A percentile compares a stretch with the other conserved stretches of the same genome.
Evolutionary conservation across 805 yeast species (phyloP).

Genomic region (Groenewaldozyma salmanticensis): DNA sequence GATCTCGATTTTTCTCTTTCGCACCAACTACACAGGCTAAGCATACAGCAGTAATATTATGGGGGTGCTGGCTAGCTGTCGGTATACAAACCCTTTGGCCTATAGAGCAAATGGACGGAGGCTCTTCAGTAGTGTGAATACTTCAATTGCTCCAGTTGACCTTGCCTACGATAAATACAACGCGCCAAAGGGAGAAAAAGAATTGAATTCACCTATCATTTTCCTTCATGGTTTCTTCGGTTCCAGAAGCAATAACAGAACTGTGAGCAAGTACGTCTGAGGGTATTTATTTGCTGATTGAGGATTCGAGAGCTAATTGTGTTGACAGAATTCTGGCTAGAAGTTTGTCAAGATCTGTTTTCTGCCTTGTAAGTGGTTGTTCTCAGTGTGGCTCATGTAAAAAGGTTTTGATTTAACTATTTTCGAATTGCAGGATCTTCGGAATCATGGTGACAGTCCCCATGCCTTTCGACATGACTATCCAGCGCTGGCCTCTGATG

Average conservation of each 20-base stretch:
- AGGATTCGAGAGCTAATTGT: slow-evolving; percentile 34
- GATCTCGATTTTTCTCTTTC: no score
- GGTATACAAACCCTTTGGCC: no score
- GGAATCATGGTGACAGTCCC: slow-evolving; percentile 94
- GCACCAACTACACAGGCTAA: no score
- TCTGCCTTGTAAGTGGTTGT: slow-evolving; percentile 1
- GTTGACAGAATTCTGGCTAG: slow-evolving; percentile 28
- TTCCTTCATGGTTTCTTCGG: slow-evolving; percentile 90
- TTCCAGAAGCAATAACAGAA: slow-evolving; percentile 64
- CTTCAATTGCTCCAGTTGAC: no score
- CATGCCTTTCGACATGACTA: slow-evolving; percentile 64
- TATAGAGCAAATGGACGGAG: no score
- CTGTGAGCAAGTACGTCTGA: no score
- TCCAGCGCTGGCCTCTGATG: slow-evolving; percentile 75
- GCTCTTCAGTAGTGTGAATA: no score
- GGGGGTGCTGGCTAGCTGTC: no score
- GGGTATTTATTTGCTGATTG: no score
- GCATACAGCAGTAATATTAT: no score
- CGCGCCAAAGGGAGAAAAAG: background rate
- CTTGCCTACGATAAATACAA: slow-evolving; percentile 3
- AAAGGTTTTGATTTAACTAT: background rate
- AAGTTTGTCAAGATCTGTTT: slow-evolving; percentile 26
- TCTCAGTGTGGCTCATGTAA: no score
- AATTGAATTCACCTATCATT: slow-evolving; percentile 44
- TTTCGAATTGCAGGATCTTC: slow-evolving; percentile 49